Evolutionary conservation across 768 basidiomycete species (phyloP).

Genomic region (Podaxis sp.): DNA sequence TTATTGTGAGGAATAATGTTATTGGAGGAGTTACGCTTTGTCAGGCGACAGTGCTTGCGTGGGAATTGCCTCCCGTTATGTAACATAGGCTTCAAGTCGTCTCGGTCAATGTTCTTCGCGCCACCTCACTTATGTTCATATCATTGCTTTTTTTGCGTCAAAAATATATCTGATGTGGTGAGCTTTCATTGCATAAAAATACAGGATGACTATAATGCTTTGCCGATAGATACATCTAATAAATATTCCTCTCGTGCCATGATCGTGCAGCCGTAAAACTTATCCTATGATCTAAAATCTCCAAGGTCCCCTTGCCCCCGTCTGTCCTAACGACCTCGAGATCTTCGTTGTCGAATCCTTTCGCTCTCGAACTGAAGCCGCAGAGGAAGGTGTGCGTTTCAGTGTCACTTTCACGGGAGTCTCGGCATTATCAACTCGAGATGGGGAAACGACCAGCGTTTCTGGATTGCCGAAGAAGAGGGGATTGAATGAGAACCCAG

Average conservation of each 20-base stretch:
- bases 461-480: constrained; percentile 31
- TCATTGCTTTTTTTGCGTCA: neutral
- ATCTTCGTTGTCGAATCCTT: constrained; percentile 5
- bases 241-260: neutral
- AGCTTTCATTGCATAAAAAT: neutral
- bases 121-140: neutral
- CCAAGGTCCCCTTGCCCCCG: constrained; percentile 11
- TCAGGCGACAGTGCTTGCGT: no score
- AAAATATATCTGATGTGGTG: neutral
- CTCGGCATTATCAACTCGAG: constrained; percentile 1
- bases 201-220: constrained; percentile 13
- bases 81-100: no score
- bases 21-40: no score
- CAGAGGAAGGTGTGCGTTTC: constrained; percentile 1
- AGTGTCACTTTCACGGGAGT: constrained; percentile 1
- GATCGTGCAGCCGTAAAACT: neutral
- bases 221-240: neutral
- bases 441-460: constrained; percentile 16
- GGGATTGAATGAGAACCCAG: constrained; percentile 39
- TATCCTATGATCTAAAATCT: constrained; percentile 4
- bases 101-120: no score
- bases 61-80: no score
- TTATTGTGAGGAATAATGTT: no score
- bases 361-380: neutral
- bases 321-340: constrained; percentile 9